Evolutionary conservation across 257 asterid genomes (phyloP), one percentile per base, ranked within the genome.

Genomic region (Striga asiatica): DNA sequence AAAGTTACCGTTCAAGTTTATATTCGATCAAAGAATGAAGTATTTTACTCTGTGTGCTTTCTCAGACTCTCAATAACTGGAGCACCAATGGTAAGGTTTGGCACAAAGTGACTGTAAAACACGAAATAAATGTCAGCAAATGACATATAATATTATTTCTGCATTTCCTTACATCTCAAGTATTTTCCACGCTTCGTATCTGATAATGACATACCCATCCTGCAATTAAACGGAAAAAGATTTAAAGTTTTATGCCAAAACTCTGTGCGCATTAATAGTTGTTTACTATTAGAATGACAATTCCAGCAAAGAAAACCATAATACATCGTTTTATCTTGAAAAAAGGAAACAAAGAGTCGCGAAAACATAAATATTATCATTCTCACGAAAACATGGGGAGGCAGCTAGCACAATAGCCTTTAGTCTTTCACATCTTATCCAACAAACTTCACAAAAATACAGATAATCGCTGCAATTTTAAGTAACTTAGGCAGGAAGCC

Each of bases 1-100:
- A 58, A 2, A 56, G 11, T 60, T 53, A 17, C 29, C 11, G 46
- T 37, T 50, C 16, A 47, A 60, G n/a, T 51, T 31, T 13, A 34
- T 55, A 13, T 43, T 34, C 4, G 34, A 48, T 45, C 21, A 31
- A 65, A 42, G 35, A 23, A 60, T 5, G 13, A 54, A 22, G 18
- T 18, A 14, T 50, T 49, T 61, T 73, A 89, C 97, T 65, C 66
- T 21, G 97, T 83, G 65, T 89, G 97, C 75, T 83, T 89, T 54
- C 97, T 79, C 69, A 89, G 77, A 60, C 94, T 81, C 74, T 81
- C 89, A 35, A 89, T 89, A 32, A 89, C 81, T 23, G 94, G 97
- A 65, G 95, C 85, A 59, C 97, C 97, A 25, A 89, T 77, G 4
- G 94, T 89, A 29, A 85, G 96, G 73, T 85, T 89, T 14, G 97